A percentile compares a stretch with the other conserved stretches of the same genome.
Conservation (phyloP, 2,329 filamentous ascomycete species). For the Penicillium glabrum region DNA sequence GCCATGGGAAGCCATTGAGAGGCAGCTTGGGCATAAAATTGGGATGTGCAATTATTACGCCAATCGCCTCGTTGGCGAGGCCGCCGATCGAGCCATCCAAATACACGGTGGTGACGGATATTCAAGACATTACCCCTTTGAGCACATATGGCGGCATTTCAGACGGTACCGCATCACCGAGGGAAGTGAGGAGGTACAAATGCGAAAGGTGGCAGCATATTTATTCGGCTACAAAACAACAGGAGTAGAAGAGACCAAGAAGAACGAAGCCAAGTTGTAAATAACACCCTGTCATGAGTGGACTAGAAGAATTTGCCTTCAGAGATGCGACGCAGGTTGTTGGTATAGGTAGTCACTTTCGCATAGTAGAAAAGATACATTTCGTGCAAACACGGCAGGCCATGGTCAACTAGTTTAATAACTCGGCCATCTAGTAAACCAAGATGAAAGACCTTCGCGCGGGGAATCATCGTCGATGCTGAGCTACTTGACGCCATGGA, state of each 20-base stretch:
- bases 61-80: neutral
- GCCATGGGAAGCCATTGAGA: neutral
- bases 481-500: too few species aligned
- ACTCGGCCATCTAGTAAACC: too few species aligned
- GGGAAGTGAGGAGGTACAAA: neutral
- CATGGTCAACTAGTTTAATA: too few species aligned
- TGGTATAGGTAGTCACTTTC: too few species aligned
- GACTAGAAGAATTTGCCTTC: too few species aligned
- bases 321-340: neutral
- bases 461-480: too few species aligned
- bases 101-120: neutral
- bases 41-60: neutral
- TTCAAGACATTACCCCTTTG: neutral
- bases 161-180: neutral
- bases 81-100: neutral
- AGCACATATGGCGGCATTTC: neutral
- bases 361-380: too few species aligned
- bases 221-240: neutral
- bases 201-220: neutral
- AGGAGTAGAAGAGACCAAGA: neutral
- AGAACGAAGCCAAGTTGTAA: neutral
- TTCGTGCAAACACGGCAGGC: too few species aligned
- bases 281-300: neutral
- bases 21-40: neutral
- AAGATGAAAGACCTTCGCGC: too few species aligned